These are phyloP conservation scores for Theobroma grandiflorum DNA, from an alignment of 441 rosid genomes.

Conservation along the genomic window DNA sequence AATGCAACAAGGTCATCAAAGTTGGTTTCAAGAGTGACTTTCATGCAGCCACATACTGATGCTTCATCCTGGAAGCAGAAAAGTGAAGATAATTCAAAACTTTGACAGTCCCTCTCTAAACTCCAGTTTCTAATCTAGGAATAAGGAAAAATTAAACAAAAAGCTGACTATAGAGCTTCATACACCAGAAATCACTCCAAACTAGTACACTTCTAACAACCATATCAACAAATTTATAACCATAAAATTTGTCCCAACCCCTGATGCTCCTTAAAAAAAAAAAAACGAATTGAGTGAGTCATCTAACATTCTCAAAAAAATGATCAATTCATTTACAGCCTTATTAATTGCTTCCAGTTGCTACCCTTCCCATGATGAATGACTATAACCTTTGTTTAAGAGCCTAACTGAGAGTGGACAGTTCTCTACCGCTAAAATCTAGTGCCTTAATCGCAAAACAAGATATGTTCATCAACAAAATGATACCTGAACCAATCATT, in stretches of 20 bases:
- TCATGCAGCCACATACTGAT: neutral
- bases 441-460: neutral
- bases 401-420: neutral
- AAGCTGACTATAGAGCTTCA: neutral
- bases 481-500: neutral
- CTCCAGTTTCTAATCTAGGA: neutral
- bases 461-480: neutral
- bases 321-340: neutral
- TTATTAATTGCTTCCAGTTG: neutral
- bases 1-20: constrained; percentile 15
- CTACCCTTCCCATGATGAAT: neutral
- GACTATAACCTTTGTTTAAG: neutral
- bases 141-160: neutral
- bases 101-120: neutral
- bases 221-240: neutral
- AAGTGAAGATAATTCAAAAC: constrained; percentile 7
- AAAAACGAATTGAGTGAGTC: neutral
- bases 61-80: neutral
- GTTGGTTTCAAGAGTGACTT: constrained; percentile 6
- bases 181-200: neutral
- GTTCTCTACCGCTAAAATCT: neutral
- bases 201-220: neutral
- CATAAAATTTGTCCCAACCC: neutral
- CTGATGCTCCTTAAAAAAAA: neutral
- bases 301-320: neutral